These are phyloP conservation scores for Rhytidiadelphus loreus DNA, from an alignment of 225 moss, liverwort and hornwort species.

Conservation along the genomic window DNA sequence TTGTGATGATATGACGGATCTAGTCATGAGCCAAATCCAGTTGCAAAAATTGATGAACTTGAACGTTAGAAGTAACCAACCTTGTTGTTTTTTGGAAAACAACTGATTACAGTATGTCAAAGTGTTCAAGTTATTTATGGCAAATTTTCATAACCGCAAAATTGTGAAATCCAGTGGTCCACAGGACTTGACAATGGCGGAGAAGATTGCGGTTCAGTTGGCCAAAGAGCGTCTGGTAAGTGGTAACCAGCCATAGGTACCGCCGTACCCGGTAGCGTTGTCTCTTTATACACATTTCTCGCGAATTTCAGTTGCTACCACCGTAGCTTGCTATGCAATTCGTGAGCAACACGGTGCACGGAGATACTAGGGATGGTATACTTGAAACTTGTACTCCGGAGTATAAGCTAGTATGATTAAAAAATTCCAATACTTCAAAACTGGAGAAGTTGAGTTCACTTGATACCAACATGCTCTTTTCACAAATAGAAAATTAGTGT, in stretches of 20 bases:
- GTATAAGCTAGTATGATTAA: too few species aligned
- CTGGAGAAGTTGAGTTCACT: neutral
- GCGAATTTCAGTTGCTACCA: neutral
- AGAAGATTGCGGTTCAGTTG: neutral
- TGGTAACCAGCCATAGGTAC: neutral
- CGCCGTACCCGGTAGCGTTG: neutral
- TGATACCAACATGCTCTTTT: neutral
- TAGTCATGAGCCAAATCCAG: neutral
- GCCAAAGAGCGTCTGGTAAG: neutral
- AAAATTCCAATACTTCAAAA: too few species aligned
- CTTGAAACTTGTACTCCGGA: too few species aligned
- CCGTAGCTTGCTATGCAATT: neutral
- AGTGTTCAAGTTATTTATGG: neutral
- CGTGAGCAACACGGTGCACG: neutral
- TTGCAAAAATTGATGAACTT: neutral
- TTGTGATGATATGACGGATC: neutral
- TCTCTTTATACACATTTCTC: neutral
- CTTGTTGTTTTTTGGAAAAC: neutral
- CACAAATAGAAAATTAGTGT: too few species aligned
- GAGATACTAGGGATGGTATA: neutral
- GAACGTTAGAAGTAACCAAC: neutral
- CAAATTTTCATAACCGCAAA: neutral
- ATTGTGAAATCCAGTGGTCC: neutral
- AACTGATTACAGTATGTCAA: too few species aligned
- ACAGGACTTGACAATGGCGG: neutral